These are phyloP conservation scores for Fraxinus ornus DNA, from an alignment of 305 asterid genomes.

Conservation along the genomic window DNA sequence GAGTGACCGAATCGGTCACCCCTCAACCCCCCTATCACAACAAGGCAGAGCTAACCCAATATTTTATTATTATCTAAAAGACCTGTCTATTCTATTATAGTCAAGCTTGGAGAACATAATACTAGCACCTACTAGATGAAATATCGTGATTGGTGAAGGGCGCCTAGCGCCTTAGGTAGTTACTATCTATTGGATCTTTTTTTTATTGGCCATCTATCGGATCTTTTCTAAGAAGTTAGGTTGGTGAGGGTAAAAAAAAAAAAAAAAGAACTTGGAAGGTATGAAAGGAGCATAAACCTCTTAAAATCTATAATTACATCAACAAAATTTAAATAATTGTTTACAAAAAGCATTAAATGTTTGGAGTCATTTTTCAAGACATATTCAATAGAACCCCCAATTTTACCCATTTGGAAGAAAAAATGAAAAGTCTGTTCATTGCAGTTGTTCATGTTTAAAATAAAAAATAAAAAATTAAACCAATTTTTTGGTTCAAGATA, in stretches of 20 bases:
- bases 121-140: not conserved
- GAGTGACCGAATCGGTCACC: not conserved
- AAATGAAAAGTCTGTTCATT: not conserved
- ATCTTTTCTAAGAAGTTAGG: not conserved
- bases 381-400: too few species aligned
- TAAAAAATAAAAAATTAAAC: too few species aligned
- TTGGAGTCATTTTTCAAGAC: not conserved
- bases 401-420: too few species aligned
- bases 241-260: not conserved
- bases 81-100: too few species aligned
- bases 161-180: not conserved
- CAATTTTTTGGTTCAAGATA: too few species aligned
- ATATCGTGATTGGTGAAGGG: slow-evolving; percentile 2
- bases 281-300: not conserved
- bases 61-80: too few species aligned
- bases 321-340: too few species aligned
- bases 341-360: too few species aligned
- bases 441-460: not conserved
- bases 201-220: too few species aligned
- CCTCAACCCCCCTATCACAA: not conserved
- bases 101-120: not conserved
- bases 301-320: too few species aligned
- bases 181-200: not conserved
- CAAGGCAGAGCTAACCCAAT: not conserved
- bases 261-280: not conserved